A percentile compares a stretch with the other conserved stretches of the same genome.
These are phyloP conservation scores for Leucaena leucocephala DNA, from an alignment of 306 rosid genomes.

Conservation along the genomic window DNA sequence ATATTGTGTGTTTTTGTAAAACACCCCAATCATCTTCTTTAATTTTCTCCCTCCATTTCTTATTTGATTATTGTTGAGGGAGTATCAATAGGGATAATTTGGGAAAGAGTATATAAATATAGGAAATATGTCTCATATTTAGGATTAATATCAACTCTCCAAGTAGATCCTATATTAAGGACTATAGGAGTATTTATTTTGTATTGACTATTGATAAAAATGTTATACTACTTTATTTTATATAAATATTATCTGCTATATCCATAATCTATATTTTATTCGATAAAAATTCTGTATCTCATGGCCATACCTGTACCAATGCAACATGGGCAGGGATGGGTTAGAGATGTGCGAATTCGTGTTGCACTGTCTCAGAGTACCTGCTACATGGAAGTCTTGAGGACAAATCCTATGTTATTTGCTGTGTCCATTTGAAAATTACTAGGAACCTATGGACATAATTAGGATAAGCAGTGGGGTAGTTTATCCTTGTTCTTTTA, in stretches of 20 bases:
- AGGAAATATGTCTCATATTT: too few species aligned
- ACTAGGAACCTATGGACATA: constrained; percentile 4
- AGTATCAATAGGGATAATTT: too few species aligned
- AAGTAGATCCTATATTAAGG: too few species aligned
- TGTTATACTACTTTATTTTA: not conserved
- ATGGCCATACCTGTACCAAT: not conserved
- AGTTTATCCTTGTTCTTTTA: constrained; percentile 10
- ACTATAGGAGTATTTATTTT: too few species aligned
- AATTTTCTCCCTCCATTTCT: too few species aligned
- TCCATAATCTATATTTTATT: not conserved
- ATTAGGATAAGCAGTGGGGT: constrained; percentile 15
- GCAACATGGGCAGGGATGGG: constrained; percentile 12
- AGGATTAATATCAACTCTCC: too few species aligned
- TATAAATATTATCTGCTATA: not conserved
- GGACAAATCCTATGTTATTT: not conserved
- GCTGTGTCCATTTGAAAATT: constrained; percentile 1
- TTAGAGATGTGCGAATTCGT: constrained; percentile 9
- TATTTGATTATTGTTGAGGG: too few species aligned
- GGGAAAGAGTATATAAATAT: too few species aligned
- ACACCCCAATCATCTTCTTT: too few species aligned
- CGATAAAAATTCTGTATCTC: not conserved
- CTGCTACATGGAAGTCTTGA: too few species aligned
- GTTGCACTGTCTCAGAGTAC: not conserved
- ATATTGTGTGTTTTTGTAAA: too few species aligned
- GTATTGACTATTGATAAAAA: not conserved